A percentile compares a stretch with the other conserved stretches of the same genome.
Evolutionary conservation across 768 basidiomycete species (phyloP).

Genomic region (Lactarius hengduanensis): DNA sequence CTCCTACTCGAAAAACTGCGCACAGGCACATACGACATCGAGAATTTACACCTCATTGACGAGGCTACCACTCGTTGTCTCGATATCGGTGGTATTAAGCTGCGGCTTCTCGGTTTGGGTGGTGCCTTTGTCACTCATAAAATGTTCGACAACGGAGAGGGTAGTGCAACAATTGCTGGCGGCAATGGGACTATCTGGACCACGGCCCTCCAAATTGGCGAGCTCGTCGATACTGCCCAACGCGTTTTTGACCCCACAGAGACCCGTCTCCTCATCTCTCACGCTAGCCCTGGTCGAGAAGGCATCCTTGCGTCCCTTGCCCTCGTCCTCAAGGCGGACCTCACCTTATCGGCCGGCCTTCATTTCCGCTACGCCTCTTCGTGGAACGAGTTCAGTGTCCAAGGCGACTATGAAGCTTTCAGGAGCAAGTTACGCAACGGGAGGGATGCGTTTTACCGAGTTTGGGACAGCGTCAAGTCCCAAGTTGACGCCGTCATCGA

Average conservation of each 20-base stretch:
- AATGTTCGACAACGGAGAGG: conserved; percentile 92
- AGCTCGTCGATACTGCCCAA: conserved; percentile 96
- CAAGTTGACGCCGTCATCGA: conserved; percentile 93
- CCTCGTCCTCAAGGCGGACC: conserved; percentile 88
- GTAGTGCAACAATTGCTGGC: conserved; percentile 94
- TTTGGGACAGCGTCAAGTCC: conserved; percentile 92
- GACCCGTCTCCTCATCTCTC: conserved; percentile 90
- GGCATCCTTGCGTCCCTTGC: conserved; percentile 90
- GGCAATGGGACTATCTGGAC: conserved; percentile 99
- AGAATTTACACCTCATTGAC: conserved; percentile 90
- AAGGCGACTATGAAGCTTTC: conserved; percentile 85
- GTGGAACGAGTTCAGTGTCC: conserved; percentile 96
- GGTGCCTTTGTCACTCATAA: conserved; percentile 95
- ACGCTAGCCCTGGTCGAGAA: conserved; percentile 90
- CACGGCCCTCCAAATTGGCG: conserved; percentile 94
- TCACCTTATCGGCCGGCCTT: conserved; percentile 90
- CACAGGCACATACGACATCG: conserved; percentile 72
- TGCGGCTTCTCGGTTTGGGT: conserved; percentile 93
- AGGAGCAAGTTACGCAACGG: conserved; percentile 73
- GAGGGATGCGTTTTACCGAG: conserved; percentile 81
- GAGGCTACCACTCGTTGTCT: conserved; percentile 93
- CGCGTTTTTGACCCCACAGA: conserved; percentile 90
- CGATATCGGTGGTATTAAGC: conserved; percentile 89
- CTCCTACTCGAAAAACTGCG: conserved; percentile 91
- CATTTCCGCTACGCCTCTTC: conserved; percentile 97